A percentile compares a stretch with the other conserved stretches of the same genome.
These are phyloP conservation scores for Ephemerocybe angulata DNA, from an alignment of 768 basidiomycete genomes.

Conservation along the genomic window DNA sequence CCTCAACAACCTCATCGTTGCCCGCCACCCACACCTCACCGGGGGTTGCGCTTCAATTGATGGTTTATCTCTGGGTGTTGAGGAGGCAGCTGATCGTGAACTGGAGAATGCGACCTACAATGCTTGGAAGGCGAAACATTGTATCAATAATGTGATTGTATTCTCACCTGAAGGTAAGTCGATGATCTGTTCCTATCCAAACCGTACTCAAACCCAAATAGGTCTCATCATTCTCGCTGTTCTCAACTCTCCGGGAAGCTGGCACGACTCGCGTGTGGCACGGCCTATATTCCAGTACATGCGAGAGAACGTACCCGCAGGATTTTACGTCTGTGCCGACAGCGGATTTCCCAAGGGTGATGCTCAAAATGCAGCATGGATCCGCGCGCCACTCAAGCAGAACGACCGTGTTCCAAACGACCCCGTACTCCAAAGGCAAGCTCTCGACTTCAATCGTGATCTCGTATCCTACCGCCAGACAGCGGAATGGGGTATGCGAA, in stretches of 20 bases:
- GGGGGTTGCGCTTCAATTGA: slow-evolving; percentile 42
- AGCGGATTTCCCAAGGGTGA: slow-evolving; percentile 43
- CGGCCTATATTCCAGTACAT: slow-evolving; percentile 36
- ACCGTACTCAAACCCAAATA: slow-evolving; percentile 15
- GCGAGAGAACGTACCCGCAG: slow-evolving; percentile 29
- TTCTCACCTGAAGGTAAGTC: slow-evolving; percentile 32
- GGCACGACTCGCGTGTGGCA: slow-evolving; percentile 45
- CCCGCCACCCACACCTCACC: slow-evolving; percentile 24
- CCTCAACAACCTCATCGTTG: slow-evolving; percentile 21
- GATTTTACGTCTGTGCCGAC: slow-evolving; percentile 42
- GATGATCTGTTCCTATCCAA: slow-evolving; percentile 17
- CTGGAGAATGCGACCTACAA: slow-evolving; percentile 47
- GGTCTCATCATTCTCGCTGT: slow-evolving; percentile 32
- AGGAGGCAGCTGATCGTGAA: slow-evolving; percentile 34
- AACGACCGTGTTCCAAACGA: slow-evolving; percentile 20
- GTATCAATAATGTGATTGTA: slow-evolving; percentile 34
- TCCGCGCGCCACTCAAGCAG: slow-evolving; percentile 36
- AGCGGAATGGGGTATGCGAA: slow-evolving; percentile 49
- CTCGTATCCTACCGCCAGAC: slow-evolving; percentile 45
- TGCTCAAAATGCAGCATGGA: slow-evolving; percentile 26
- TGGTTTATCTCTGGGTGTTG: slow-evolving; percentile 35
- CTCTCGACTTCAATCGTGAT: slow-evolving; percentile 30
- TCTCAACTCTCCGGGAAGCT: slow-evolving; percentile 44
- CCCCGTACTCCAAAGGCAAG: slow-evolving; percentile 16
- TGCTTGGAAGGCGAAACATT: slow-evolving; percentile 41